A percentile compares a stretch with the other conserved stretches of the same genome.
Conservation (phyloP, 2,329 filamentous ascomycete species). For the Cercospora beticola region DNA sequence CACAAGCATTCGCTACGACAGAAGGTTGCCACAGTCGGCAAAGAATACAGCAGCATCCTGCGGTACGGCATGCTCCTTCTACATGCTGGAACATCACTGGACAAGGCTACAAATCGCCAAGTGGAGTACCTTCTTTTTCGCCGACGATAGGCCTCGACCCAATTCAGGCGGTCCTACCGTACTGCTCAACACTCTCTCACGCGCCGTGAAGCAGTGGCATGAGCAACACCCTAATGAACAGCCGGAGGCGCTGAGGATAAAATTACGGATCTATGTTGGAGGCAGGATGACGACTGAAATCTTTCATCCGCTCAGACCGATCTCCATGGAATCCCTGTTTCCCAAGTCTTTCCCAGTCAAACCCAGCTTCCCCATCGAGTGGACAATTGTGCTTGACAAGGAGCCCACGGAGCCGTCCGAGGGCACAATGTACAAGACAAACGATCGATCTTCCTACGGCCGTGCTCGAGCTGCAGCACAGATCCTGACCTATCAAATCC, state of each 20-base stretch:
- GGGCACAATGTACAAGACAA: conserved; percentile 88
- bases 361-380: conserved; percentile 31
- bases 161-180: conserved; percentile 46
- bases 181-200: conserved; percentile 36
- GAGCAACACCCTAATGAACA: conserved; percentile 33
- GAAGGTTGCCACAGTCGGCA: conserved; percentile 48
- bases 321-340: conserved; percentile 56
- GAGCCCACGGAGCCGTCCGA: conserved; percentile 53
- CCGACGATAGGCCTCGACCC: conserved; percentile 64
- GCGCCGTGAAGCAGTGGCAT: conserved; percentile 38
- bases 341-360: conserved; percentile 55
- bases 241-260: conserved; percentile 40
- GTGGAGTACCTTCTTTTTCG: conserved; percentile 62
- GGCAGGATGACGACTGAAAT: conserved; percentile 43
- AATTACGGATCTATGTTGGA: conserved; percentile 58
- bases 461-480: conserved; percentile 65
- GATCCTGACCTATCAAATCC: conserved; percentile 36
- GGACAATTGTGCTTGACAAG: conserved; percentile 54
- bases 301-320: conserved; percentile 38
- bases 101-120: conserved; percentile 46
- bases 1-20: conserved; percentile 60
- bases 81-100: conserved; percentile 41
- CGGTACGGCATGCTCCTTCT: conserved; percentile 40
- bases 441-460: conserved; percentile 69
- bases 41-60: conserved; percentile 33